phyloP scores from a whole-genome alignment of 2,329 filamentous ascomycete genomes.

The Colletotrichum abscissum region DNA sequence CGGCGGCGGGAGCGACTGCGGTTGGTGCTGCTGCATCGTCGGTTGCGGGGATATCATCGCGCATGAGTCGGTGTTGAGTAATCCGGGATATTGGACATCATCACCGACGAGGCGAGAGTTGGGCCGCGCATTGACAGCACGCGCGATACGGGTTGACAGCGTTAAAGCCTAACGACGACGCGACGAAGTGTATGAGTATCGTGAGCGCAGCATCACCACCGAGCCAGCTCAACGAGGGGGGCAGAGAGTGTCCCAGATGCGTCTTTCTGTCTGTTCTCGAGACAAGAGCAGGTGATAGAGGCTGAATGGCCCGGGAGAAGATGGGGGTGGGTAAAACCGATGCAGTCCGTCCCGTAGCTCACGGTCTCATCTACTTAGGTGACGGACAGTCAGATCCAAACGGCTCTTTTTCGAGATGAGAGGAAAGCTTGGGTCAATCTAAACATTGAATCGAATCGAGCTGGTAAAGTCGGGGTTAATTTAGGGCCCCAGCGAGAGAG shows the following conservation, averaged over 20 bases:
- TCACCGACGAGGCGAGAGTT: conserved; percentile 3
- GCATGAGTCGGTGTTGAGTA: conserved; percentile 20
- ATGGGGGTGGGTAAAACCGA: neutral
- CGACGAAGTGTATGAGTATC: conserved; percentile 13
- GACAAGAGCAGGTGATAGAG: neutral
- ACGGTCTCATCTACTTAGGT: neutral
- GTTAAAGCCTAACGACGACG: conserved; percentile 1
- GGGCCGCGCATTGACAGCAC: conserved; percentile 12
- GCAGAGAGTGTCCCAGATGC: neutral
- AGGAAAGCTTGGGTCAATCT: conserved; percentile 23
- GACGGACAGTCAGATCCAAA: conserved; percentile 4
- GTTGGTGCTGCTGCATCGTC: conserved; percentile 18
- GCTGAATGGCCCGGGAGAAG: neutral
- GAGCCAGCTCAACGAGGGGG: neutral
- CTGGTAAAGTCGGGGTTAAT: conserved; percentile 12
- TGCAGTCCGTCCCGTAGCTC: neutral
- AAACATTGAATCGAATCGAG: conserved; percentile 1
- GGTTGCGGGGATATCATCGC: conserved; percentile 19
- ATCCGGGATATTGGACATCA: conserved; percentile 13
- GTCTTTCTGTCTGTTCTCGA: neutral
- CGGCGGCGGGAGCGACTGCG: neutral
- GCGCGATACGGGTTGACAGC: conserved; percentile 1
- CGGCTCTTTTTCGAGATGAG: conserved; percentile 7
- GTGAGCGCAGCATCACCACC: conserved; percentile 5
- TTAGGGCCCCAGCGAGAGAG: conserved; percentile 9